A percentile compares a stretch with the other conserved stretches of the same genome.
Conservation (phyloP, 805 yeast genomes). For the Cyberlindnera mycetangii region DNA sequence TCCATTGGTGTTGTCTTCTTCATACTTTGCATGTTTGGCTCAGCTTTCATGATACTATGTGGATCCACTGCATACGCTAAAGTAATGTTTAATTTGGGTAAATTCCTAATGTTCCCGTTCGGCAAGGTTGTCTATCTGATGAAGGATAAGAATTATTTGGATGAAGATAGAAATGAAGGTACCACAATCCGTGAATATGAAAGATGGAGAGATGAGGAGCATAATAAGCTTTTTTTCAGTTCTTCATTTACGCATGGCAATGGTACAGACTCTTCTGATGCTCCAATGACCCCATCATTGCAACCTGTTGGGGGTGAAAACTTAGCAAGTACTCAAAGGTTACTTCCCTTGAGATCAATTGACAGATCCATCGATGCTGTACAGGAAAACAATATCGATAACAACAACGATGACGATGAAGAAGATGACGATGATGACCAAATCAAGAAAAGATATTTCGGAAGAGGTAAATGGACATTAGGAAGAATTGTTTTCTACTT, state of each 20-base stretch:
- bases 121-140: slow-evolving; percentile 81
- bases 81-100: slow-evolving; percentile 58
- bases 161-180: slow-evolving; percentile 89
- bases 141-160: slow-evolving; percentile 74
- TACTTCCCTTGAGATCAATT: slow-evolving; percentile 7
- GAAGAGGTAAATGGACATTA: slow-evolving; percentile 87
- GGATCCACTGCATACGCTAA: slow-evolving; percentile 57
- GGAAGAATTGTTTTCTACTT: slow-evolving; percentile 78
- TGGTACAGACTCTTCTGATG: slow-evolving; percentile 1
- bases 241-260: slow-evolving; percentile 20
- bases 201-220: slow-evolving; percentile 77
- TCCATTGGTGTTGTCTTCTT: slow-evolving; percentile 68
- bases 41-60: slow-evolving; percentile 43
- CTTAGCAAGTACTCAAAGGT: slow-evolving; percentile 9
- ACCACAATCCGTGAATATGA: slow-evolving; percentile 80
- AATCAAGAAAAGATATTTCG: slow-evolving; percentile 62
- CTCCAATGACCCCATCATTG: slow-evolving; percentile 13
- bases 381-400: background rate
- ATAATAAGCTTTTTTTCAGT: slow-evolving; percentile 72
- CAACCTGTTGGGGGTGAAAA: slow-evolving; percentile 8
- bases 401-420: slow-evolving; percentile 6
- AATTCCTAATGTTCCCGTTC: slow-evolving; percentile 80
- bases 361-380: slow-evolving; percentile 7
- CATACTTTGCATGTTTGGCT: slow-evolving; percentile 46
- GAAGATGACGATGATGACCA: slow-evolving; percentile 26